Conservation (phyloP, 2,329 filamentous ascomycete species). For the Teratosphaeria gauchensis region DNA sequence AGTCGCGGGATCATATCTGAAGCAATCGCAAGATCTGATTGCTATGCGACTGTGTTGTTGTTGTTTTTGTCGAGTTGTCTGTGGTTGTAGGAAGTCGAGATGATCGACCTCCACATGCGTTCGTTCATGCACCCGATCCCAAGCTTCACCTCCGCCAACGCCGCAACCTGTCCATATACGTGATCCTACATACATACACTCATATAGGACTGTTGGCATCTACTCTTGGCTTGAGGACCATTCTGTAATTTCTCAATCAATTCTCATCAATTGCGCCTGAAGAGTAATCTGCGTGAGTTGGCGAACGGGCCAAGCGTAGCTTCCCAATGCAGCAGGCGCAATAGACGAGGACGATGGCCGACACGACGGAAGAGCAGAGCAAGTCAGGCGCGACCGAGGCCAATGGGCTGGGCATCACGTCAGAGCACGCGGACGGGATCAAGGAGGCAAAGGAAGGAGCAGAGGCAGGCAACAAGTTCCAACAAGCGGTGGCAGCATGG, state of each 20-base stretch:
- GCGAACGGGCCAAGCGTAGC: background rate
- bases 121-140: background rate
- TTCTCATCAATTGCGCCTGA: background rate
- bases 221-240: no score
- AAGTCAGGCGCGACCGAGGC: background rate
- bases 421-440: background rate
- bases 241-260: background rate
- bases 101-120: background rate
- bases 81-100: background rate
- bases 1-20: background rate
- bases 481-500: constrained; percentile 92
- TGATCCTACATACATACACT: background rate
- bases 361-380: constrained; percentile 10
- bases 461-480: constrained; percentile 74
- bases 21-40: background rate
- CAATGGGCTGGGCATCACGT: background rate
- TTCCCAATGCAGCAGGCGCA: background rate
- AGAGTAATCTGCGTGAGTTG: background rate
- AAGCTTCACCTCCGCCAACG: constrained; percentile 4
- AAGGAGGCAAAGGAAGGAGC: background rate
- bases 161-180: constrained; percentile 14
- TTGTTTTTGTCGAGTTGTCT: background rate
- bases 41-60: background rate
- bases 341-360: constrained; percentile 9
- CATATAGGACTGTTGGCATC: background rate